Conservation (phyloP, 139 green algal genomes). For the Picochlorum sp. region DNA sequence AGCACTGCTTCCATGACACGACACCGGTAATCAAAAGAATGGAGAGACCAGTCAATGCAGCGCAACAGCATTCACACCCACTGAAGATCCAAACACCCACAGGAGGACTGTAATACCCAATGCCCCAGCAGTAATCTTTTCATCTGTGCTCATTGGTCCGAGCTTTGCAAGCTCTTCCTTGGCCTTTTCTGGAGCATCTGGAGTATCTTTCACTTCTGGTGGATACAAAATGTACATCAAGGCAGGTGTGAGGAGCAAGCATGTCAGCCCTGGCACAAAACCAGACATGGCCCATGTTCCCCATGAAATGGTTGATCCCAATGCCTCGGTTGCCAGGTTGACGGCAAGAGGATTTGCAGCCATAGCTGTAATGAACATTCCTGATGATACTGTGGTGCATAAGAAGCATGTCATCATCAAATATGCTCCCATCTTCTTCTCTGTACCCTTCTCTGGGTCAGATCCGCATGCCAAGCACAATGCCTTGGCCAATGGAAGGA, state of each 20-base stretch:
- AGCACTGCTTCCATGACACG: slow-evolving; percentile 75
- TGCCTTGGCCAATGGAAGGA: slow-evolving; percentile 96
- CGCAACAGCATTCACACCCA: slow-evolving; percentile 91
- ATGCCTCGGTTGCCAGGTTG: slow-evolving; percentile 80
- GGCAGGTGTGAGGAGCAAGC: slow-evolving; percentile 71
- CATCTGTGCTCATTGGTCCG: slow-evolving; percentile 83
- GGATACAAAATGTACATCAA: slow-evolving; percentile 96
- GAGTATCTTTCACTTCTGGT: slow-evolving; percentile 88
- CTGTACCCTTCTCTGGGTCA: slow-evolving; percentile 58
- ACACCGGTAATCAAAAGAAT: slow-evolving; percentile 88
- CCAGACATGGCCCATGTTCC: slow-evolving; percentile 81
- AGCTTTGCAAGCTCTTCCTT: slow-evolving; percentile 86
- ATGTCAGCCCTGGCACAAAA: slow-evolving; percentile 81
- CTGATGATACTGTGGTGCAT: slow-evolving; percentile 80
- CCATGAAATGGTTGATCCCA: slow-evolving; percentile 89
- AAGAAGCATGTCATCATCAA: slow-evolving; percentile 98
- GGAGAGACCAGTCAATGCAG: slow-evolving; percentile 88
- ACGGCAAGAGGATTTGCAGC: slow-evolving; percentile 95
- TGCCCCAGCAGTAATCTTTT: slow-evolving; percentile 90
- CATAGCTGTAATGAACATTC: slow-evolving; percentile 99
- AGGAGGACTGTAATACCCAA: slow-evolving; percentile 83
- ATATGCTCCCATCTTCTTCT: slow-evolving; percentile 94
- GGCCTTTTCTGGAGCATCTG: slow-evolving; percentile 78
- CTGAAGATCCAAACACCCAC: slow-evolving; percentile 80
- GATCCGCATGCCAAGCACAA: slow-evolving; percentile 87